These are phyloP conservation scores for Stephanodiscus triporus DNA, from an alignment of 108 stramenopile genomes.

Conservation along the genomic window DNA sequence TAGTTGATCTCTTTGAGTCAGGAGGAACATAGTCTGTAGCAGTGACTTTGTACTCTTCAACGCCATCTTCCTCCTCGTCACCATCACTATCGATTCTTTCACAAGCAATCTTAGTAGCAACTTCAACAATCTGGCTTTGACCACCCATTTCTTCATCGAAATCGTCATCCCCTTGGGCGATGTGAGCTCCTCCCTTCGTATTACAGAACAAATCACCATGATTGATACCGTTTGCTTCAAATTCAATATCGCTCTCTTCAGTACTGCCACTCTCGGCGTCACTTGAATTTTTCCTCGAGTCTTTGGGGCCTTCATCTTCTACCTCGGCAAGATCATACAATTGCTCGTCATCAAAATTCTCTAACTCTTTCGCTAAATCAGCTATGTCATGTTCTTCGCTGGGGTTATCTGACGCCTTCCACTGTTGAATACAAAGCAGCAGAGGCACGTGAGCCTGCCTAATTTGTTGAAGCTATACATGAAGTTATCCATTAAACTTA, in stretches of 20 bases:
- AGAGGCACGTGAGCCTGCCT: not conserved
- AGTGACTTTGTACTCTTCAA: not conserved
- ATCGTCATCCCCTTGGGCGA: constrained; percentile 63
- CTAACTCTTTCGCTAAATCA: constrained; percentile 25
- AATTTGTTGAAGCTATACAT: not conserved
- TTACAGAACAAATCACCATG: constrained; percentile 62
- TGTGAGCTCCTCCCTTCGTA: constrained; percentile 59
- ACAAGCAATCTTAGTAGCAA: constrained; percentile 40
- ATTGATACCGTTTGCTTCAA: constrained; percentile 35
- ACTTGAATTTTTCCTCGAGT: constrained; percentile 16
- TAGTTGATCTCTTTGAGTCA: not conserved
- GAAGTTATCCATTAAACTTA: constrained; percentile 21
- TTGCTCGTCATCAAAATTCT: constrained; percentile 34
- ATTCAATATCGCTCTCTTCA: constrained; percentile 19
- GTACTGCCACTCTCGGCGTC: constrained; percentile 19
- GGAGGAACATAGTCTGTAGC: not conserved
- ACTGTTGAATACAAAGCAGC: constrained; percentile 3
- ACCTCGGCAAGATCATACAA: constrained; percentile 28
- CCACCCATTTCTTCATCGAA: constrained; percentile 84
- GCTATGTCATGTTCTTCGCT: constrained; percentile 45
- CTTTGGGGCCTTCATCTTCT: constrained; percentile 28
- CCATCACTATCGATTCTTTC: constrained; percentile 32
- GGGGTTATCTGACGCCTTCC: constrained; percentile 45
- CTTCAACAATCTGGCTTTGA: constrained; percentile 57
- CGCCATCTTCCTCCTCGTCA: not conserved